These are phyloP conservation scores for Arthrobotrys sphaeroides DNA, from an alignment of 2,329 filamentous ascomycete species.

Conservation along the genomic window DNA sequence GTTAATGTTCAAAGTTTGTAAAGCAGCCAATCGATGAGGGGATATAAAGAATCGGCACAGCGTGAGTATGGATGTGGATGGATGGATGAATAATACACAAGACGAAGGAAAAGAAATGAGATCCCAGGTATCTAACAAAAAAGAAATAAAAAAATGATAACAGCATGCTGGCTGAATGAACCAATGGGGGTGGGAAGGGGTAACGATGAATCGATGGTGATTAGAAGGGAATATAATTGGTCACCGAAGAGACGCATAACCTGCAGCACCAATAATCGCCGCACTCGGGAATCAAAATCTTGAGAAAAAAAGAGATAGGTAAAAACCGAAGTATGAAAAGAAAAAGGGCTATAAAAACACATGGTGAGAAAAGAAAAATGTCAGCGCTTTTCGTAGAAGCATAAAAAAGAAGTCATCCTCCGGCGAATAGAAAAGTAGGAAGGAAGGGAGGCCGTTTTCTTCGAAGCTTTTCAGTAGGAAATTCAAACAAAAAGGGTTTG, in stretches of 20 bases:
- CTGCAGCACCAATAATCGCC: background rate
- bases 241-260: background rate
- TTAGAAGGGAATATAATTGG: slow-evolving; percentile 27
- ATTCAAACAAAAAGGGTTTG: background rate
- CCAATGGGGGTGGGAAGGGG: background rate
- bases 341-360: slow-evolving; percentile 27
- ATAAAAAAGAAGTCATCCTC: slow-evolving; percentile 14
- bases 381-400: slow-evolving; percentile 47
- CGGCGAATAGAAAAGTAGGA: slow-evolving; percentile 1
- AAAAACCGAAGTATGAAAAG: background rate
- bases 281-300: background rate
- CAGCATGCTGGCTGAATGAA: slow-evolving; percentile 29
- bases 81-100: background rate
- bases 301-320: background rate
- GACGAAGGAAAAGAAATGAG: slow-evolving; percentile 3
- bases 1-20: too few relatives aligned
- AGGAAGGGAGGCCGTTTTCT: background rate
- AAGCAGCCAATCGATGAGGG: background rate
- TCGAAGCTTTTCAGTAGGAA: background rate
- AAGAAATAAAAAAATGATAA: background rate
- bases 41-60: background rate
- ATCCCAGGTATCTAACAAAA: slow-evolving; percentile 26
- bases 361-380: slow-evolving; percentile 3
- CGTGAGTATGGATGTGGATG: background rate
- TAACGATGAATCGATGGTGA: background rate